phyloP scores from a whole-genome alignment of 257 asterid genomes.

The Schizonepeta tenuifolia region DNA sequence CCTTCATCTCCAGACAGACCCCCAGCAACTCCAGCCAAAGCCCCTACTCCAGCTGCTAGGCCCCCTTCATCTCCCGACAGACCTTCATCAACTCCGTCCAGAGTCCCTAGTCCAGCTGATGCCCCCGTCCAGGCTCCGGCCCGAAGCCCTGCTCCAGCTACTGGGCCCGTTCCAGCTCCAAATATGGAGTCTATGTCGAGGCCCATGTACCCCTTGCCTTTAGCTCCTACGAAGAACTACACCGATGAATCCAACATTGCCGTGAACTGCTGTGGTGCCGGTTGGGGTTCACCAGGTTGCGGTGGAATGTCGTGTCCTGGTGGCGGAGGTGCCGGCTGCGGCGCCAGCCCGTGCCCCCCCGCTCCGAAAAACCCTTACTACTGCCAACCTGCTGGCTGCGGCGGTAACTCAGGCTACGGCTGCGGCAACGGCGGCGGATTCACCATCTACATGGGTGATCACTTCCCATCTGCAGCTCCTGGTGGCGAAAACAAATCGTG shows the following conservation, averaged over 20 bases:
- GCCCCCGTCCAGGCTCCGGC: too few relatives aligned
- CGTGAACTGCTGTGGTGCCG: background rate
- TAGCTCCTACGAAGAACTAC: too few relatives aligned
- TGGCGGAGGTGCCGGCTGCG: background rate
- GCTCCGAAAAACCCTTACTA: background rate
- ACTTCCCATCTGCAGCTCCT: background rate
- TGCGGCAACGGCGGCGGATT: constrained; percentile 17
- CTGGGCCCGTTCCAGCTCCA: background rate
- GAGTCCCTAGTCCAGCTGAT: too few relatives aligned
- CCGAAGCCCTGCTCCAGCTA: background rate
- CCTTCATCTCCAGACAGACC: too few relatives aligned
- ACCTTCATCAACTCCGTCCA: background rate
- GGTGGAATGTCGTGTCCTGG: background rate
- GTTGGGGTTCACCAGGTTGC: constrained; percentile 8
- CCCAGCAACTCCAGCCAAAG: too few relatives aligned
- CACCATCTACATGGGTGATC: constrained; percentile 8
- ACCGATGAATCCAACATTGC: background rate
- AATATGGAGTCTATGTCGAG: background rate
- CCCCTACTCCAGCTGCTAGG: too few relatives aligned
- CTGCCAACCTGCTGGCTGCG: constrained; percentile 27
- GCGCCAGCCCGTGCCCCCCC: background rate
- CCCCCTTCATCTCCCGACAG: too few relatives aligned
- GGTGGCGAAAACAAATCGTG: background rate
- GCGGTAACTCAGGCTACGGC: background rate
- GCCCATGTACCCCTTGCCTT: too few relatives aligned